A percentile compares a stretch with the other conserved stretches of the same genome.
Evolutionary conservation across 2,329 filamentous ascomycete species (phyloP).

Genomic region (Claviceps africana): DNA sequence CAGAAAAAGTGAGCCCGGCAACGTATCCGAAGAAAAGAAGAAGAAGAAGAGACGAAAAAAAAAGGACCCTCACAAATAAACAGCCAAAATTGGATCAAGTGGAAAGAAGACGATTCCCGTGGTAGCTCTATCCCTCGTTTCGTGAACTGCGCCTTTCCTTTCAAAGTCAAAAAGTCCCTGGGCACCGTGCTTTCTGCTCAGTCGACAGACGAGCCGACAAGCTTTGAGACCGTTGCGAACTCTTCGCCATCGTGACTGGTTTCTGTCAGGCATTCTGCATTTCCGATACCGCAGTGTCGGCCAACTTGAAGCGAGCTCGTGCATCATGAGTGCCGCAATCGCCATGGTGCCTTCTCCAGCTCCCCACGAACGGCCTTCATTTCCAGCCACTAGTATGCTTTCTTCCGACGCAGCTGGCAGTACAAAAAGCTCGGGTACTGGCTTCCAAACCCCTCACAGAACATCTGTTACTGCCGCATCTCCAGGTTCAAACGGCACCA

Average conservation of each 20-base stretch:
- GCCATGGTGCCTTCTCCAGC: conserved; percentile 56
- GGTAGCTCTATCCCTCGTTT: neutral
- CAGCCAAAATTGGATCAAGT: too few relatives aligned
- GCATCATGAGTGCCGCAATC: conserved; percentile 52
- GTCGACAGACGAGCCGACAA: neutral
- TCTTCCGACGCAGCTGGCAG: conserved; percentile 2
- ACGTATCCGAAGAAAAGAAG: too few relatives aligned
- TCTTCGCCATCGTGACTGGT: neutral
- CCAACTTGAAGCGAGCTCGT: neutral
- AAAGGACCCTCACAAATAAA: too few relatives aligned
- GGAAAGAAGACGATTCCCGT: neutral
- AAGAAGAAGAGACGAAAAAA: too few relatives aligned
- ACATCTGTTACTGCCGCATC: conserved; percentile 16
- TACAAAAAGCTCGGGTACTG: neutral
- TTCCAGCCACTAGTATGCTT: conserved; percentile 30
- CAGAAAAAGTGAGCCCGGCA: too few relatives aligned
- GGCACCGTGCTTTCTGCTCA: neutral
- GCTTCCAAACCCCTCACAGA: conserved; percentile 32
- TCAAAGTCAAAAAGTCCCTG: neutral
- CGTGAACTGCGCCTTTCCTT: neutral
- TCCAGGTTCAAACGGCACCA: conserved; percentile 18
- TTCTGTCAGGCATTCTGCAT: neutral
- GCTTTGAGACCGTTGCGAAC: neutral
- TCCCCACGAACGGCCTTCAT: conserved; percentile 49
- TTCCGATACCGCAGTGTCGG: neutral